Evolutionary conservation across 1,284 basidiomycete species (phyloP).

Genomic region (Pisolithus thermaeus): DNA sequence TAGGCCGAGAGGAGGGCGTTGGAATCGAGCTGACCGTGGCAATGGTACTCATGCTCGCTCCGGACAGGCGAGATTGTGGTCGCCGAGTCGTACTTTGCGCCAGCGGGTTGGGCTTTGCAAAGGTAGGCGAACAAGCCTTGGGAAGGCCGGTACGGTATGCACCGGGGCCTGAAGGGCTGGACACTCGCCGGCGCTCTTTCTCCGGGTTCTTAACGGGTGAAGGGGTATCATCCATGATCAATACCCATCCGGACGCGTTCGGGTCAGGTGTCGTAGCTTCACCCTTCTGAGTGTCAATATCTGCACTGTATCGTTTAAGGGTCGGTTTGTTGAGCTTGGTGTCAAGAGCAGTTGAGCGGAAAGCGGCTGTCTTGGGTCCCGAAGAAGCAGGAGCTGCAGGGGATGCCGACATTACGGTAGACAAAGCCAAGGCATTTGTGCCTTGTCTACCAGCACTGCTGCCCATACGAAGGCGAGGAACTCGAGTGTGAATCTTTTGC

Average conservation of each 20-base stretch:
- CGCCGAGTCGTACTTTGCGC: conserved; percentile 43
- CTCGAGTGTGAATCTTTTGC: conserved; percentile 78
- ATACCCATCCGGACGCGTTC: conserved; percentile 72
- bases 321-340: conserved; percentile 15
- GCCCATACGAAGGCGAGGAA: conserved; percentile 72
- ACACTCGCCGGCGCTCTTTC: conserved; percentile 50
- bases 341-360: conserved; percentile 18
- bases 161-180: conserved; percentile 48
- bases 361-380: conserved; percentile 12
- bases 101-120: conserved; percentile 29
- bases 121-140: conserved; percentile 33
- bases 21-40: conserved; percentile 56
- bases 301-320: conserved; percentile 29
- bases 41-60: conserved; percentile 48
- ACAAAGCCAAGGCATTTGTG: conserved; percentile 31
- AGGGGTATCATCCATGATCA: conserved; percentile 77
- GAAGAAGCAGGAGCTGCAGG: conserved; percentile 32
- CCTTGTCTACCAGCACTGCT: conserved; percentile 54
- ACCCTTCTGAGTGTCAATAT: conserved; percentile 38
- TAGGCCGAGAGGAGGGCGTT: conserved; percentile 63
- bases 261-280: conserved; percentile 42
- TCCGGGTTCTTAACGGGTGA: conserved; percentile 57
- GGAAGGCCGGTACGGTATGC: conserved; percentile 35
- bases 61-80: conserved; percentile 67
- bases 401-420: conserved; percentile 29